A percentile compares a stretch with the other conserved stretches of the same genome.
Conservation (phyloP, 192 early-diverging fungal species). For the Pecoramyces ruminantium region DNA sequence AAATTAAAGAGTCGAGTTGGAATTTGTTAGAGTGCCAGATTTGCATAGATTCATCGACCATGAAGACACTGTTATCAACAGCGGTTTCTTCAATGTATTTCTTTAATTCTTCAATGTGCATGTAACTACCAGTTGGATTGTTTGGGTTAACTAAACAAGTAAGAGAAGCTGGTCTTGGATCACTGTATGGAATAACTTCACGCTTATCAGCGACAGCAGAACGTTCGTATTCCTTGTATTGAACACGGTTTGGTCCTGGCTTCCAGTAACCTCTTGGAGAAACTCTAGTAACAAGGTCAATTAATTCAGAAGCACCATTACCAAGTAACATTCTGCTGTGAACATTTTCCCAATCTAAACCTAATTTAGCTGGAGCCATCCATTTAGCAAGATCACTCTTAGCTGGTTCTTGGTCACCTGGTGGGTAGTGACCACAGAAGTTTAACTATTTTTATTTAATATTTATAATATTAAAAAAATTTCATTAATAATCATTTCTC, state of each 20-base stretch:
- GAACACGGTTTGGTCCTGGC: slow-evolving; percentile 51
- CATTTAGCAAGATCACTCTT: slow-evolving; percentile 64
- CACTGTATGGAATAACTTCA: slow-evolving; percentile 36
- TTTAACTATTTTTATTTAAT: slow-evolving; percentile 12
- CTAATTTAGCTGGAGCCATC: slow-evolving; percentile 39
- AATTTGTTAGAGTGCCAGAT: slow-evolving; percentile 73
- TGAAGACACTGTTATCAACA: slow-evolving; percentile 54
- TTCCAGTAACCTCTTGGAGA: slow-evolving; percentile 66
- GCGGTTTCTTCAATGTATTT: slow-evolving; percentile 59
- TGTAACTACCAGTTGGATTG: slow-evolving; percentile 80
- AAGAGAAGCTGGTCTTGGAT: slow-evolving; percentile 42
- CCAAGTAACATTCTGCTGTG: slow-evolving; percentile 56
- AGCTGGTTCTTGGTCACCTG: slow-evolving; percentile 80
- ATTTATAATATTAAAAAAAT: neutral
- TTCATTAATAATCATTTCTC: neutral
- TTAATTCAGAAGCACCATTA: slow-evolving; percentile 80
- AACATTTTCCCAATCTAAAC: slow-evolving; percentile 23
- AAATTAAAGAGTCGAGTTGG: slow-evolving; percentile 63
- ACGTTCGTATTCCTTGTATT: slow-evolving; percentile 84
- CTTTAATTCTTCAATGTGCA: slow-evolving; percentile 53
- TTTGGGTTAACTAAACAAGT: slow-evolving; percentile 81
- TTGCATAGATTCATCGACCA: slow-evolving; percentile 89
- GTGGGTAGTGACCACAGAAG: slow-evolving; percentile 73
- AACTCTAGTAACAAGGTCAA: slow-evolving; percentile 69
- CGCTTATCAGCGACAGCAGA: slow-evolving; percentile 60